Evolutionary conservation across 2,329 filamentous ascomycete genomes (phyloP).

Genomic region (Colletotrichum filicis): DNA sequence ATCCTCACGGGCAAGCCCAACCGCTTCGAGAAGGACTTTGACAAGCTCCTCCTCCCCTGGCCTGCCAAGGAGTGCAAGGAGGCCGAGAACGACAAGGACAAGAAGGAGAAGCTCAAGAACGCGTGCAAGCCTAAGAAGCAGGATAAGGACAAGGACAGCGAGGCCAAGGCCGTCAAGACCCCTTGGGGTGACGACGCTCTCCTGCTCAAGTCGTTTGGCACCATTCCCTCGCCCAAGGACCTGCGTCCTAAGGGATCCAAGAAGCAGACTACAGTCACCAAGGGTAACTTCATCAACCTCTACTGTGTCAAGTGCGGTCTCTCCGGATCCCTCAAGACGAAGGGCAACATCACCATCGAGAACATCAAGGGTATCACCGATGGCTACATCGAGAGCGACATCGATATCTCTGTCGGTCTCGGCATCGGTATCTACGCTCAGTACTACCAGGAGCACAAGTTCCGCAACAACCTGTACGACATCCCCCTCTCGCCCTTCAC

Average conservation of each 20-base stretch:
- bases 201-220: not conserved
- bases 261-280: not conserved
- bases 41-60: not conserved
- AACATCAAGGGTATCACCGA: conserved; percentile 1
- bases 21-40: not conserved
- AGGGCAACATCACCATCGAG: not conserved
- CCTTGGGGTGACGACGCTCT: not conserved
- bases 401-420: not conserved
- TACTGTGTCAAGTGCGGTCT: conserved; percentile 3
- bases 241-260: not conserved
- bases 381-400: not conserved
- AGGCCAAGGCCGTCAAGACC: not conserved
- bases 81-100: not conserved
- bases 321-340: not conserved
- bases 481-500: conserved; percentile 6
- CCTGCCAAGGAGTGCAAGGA: not conserved
- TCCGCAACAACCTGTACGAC: not conserved
- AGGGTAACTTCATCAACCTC: conserved; percentile 5
- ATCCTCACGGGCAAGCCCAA: not conserved
- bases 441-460: not conserved
- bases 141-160: not conserved
- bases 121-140: conserved; percentile 1
- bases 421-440: conserved; percentile 3
- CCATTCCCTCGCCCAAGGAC: not conserved
- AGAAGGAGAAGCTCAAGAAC: not conserved